phyloP scores from a whole-genome alignment of 2,329 filamentous ascomycete species.

The Coniochaeta pulveracea region DNA sequence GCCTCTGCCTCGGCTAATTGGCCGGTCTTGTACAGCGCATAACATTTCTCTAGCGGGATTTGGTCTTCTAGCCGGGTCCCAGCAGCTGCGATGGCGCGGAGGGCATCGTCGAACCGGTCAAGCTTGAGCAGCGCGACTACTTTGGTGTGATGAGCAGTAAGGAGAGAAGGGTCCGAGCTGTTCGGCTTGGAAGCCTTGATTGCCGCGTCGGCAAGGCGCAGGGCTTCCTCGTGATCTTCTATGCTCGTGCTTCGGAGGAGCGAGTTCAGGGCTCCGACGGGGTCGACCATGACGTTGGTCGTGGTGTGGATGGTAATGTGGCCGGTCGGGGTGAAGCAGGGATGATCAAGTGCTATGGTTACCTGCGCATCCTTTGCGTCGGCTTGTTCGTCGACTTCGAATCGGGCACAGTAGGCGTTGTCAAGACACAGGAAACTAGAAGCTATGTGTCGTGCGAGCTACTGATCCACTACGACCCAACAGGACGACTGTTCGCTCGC shows the following conservation, averaged over 20 bases:
- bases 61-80: conserved; percentile 47
- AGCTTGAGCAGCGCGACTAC: conserved; percentile 69
- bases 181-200: conserved; percentile 45
- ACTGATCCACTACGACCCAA: too few relatives aligned
- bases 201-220: conserved; percentile 51
- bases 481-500: too few relatives aligned
- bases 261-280: conserved; percentile 36
- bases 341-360: conserved; percentile 6
- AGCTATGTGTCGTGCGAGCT: too few relatives aligned
- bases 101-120: conserved; percentile 70
- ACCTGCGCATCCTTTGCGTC: conserved; percentile 8
- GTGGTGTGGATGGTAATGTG: conserved; percentile 7
- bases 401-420: neutral
- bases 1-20: conserved; percentile 52
- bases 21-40: conserved; percentile 75
- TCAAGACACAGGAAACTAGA: too few relatives aligned
- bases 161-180: conserved; percentile 12
- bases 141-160: conserved; percentile 55
- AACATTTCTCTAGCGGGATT: conserved; percentile 61
- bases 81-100: conserved; percentile 54
- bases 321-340: conserved; percentile 6
- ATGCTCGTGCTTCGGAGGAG: conserved; percentile 44
- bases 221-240: conserved; percentile 63
- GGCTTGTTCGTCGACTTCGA: neutral
- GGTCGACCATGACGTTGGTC: conserved; percentile 23